Evolutionary conservation across 495 filamentous ascomycete genomes (phyloP).

Genomic region (Tuber brumale): DNA sequence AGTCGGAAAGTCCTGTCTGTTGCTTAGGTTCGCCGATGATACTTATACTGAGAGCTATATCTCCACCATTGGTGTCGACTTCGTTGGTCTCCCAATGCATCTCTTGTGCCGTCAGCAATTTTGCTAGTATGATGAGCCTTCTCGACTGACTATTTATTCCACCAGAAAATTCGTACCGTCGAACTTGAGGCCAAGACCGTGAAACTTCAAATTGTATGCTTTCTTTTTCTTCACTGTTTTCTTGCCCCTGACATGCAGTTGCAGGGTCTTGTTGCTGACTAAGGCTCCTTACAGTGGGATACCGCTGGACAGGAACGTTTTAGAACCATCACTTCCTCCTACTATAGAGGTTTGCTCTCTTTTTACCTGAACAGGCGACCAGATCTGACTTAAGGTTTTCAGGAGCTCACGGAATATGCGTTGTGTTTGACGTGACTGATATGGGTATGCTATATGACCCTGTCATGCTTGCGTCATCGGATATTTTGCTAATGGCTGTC

Average conservation of each 20-base stretch:
- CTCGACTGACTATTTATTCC: conserved; percentile 20
- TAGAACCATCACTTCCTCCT: conserved; percentile 98
- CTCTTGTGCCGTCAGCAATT: neutral
- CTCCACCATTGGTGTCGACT: conserved; percentile 98
- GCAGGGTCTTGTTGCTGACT: conserved; percentile 20
- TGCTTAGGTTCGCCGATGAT: conserved; percentile 96
- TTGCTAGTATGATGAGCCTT: conserved; percentile 14
- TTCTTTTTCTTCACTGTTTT: conserved; percentile 7
- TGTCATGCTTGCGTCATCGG: conserved; percentile 11
- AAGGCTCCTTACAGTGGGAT: conserved; percentile 66
- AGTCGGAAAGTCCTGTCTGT: conserved; percentile 98
- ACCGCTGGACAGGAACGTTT: conserved; percentile 98
- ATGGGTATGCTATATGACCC: conserved; percentile 51
- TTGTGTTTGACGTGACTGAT: conserved; percentile 99
- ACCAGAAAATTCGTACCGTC: conserved; percentile 98
- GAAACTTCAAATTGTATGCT: conserved; percentile 94
- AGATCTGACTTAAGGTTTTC: conserved; percentile 17
- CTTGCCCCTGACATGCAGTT: neutral
- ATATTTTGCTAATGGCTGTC: conserved; percentile 13
- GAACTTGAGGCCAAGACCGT: conserved; percentile 99
- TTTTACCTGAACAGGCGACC: conserved; percentile 1
- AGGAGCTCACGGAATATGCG: conserved; percentile 92
- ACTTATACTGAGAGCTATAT: conserved; percentile 99
- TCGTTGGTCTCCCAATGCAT: conserved; percentile 57
- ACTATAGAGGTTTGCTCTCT: conserved; percentile 67